phyloP scores from a whole-genome alignment of 805 yeast genomes.

The Pichia exigua region DNA sequence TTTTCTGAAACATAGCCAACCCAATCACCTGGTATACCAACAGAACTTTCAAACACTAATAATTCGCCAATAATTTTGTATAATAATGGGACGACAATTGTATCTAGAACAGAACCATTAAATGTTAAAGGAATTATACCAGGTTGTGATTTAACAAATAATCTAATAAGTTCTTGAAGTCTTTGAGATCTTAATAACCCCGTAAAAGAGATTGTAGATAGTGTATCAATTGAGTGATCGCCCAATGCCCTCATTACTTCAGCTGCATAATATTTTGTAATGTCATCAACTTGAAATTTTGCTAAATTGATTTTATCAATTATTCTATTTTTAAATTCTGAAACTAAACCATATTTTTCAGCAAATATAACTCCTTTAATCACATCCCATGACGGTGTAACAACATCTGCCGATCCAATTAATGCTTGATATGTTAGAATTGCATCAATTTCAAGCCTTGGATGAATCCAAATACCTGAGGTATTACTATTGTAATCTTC shows the following conservation, averaged over 20 bases:
- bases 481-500: not conserved
- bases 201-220: conserved; percentile 13
- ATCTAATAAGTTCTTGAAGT: conserved; percentile 18
- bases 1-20: conserved; percentile 1
- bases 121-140: conserved; percentile 16
- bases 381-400: conserved; percentile 15
- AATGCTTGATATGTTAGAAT: conserved; percentile 23
- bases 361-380: conserved; percentile 23
- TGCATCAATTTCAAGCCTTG: conserved; percentile 26
- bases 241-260: conserved; percentile 16
- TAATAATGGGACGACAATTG: conserved; percentile 18
- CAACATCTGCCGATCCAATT: conserved; percentile 19
- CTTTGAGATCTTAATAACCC: conserved; percentile 14
- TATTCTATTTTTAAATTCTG: conserved; percentile 14
- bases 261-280: conserved; percentile 7
- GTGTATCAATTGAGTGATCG: conserved; percentile 2
- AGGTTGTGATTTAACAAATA: conserved; percentile 20
- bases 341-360: conserved; percentile 16
- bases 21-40: conserved; percentile 9
- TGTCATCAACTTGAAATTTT: not conserved
- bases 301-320: conserved; percentile 17
- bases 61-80: conserved; percentile 23
- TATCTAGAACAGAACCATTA: conserved; percentile 20
- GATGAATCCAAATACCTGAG: conserved; percentile 27
- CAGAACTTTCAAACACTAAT: conserved; percentile 12